Evolutionary conservation across 106 monocot species (phyloP).

Genomic region (Iris macrosiphon): DNA sequence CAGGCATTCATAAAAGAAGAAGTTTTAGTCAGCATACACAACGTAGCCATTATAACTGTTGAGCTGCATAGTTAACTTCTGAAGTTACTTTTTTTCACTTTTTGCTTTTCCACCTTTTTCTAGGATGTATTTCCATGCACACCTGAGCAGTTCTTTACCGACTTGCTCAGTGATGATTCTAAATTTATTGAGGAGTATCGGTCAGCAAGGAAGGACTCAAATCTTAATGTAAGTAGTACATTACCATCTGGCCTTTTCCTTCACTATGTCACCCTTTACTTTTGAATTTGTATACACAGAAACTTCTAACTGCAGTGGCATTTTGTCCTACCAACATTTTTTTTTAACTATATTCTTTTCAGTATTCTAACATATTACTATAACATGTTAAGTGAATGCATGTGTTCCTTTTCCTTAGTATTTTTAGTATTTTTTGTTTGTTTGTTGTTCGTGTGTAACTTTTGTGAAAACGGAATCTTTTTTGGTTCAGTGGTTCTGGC

Average conservation of each 20-base stretch:
- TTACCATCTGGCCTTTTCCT: background rate
- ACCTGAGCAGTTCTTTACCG: constrained; percentile 73
- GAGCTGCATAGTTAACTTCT: background rate
- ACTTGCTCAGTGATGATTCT: constrained; percentile 73
- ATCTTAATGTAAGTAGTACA: constrained; percentile 70
- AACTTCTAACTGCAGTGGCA: too few relatives aligned
- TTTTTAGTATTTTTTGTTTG: too few relatives aligned
- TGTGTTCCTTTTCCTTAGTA: too few relatives aligned
- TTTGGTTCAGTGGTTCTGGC: too few relatives aligned
- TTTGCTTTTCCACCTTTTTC: constrained; percentile 1
- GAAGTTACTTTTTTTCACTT: constrained; percentile 11
- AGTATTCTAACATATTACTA: too few relatives aligned
- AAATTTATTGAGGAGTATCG: constrained; percentile 75
- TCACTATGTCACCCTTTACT: too few relatives aligned
- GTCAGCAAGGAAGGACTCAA: constrained; percentile 70
- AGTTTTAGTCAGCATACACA: constrained; percentile 67
- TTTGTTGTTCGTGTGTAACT: too few relatives aligned
- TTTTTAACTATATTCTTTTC: too few relatives aligned
- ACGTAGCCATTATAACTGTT: constrained; percentile 28
- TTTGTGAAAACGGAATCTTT: too few relatives aligned
- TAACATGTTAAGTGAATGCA: too few relatives aligned
- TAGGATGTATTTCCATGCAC: constrained; percentile 91
- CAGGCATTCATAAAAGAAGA: constrained; percentile 92
- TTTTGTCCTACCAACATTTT: too few relatives aligned
- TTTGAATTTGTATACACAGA: too few relatives aligned